These are phyloP conservation scores for Sporothrix pallida DNA, from an alignment of 2,329 filamentous ascomycete genomes.

Conservation along the genomic window DNA sequence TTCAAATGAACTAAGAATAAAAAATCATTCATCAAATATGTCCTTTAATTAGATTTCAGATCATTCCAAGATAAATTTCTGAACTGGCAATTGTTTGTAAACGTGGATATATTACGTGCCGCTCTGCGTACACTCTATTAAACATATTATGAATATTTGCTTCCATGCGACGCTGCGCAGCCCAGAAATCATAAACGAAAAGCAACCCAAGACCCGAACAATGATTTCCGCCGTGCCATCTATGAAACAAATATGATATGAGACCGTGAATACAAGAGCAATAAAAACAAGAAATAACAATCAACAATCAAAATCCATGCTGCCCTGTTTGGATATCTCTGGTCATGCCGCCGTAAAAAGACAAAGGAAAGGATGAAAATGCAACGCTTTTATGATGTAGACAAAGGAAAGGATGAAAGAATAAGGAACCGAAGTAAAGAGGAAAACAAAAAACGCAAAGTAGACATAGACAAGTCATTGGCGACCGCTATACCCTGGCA, in stretches of 20 bases:
- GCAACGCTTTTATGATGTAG: slow-evolving; percentile 28
- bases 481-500: slow-evolving; percentile 41
- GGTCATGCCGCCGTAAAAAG: slow-evolving; percentile 26
- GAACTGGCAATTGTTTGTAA: neutral
- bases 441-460: slow-evolving; percentile 16
- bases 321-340: slow-evolving; percentile 31
- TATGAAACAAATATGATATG: neutral
- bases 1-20: too few species aligned
- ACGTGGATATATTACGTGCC: neutral
- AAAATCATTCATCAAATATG: too few species aligned
- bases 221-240: neutral
- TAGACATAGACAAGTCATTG: slow-evolving; percentile 1
- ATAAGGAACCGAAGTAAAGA: slow-evolving; percentile 17
- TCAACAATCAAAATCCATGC: slow-evolving; percentile 16
- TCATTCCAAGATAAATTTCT: neutral
- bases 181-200: neutral
- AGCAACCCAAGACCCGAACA: neutral
- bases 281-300: slow-evolving; percentile 1
- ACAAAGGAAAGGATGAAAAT: slow-evolving; percentile 4
- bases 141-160: slow-evolving; percentile 8
- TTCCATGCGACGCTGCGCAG: neutral
- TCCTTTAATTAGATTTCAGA: too few species aligned
- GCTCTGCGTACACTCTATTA: slow-evolving; percentile 16
- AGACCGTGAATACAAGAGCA: neutral
- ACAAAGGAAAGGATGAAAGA: slow-evolving; percentile 15